These are phyloP conservation scores for Basidiobolus meristosporus DNA, from an alignment of 371 early-diverging fungal genomes.

Conservation along the genomic window DNA sequence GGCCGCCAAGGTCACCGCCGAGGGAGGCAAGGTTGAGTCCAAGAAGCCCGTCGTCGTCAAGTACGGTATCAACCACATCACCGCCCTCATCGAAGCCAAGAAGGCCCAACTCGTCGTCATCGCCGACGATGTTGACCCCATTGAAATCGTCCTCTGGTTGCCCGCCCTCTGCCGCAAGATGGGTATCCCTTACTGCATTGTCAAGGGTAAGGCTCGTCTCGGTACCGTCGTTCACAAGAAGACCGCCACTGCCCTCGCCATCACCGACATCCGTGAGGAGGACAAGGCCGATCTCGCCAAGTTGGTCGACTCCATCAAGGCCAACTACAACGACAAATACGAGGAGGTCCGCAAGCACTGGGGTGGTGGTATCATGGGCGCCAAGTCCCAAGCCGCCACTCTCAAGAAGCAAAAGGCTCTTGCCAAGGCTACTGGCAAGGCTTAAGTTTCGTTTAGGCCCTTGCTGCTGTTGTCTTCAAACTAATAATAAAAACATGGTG, in stretches of 20 bases:
- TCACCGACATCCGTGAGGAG: conserved; percentile 89
- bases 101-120: conserved; percentile 98
- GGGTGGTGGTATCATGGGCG: conserved; percentile 96
- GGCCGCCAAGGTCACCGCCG: conserved; percentile 65
- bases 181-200: conserved; percentile 98
- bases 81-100: conserved; percentile 93
- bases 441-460: not conserved
- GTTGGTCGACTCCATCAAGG: conserved; percentile 79
- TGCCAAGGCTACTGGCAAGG: conserved; percentile 25
- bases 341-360: conserved; percentile 80
- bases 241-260: conserved; percentile 91
- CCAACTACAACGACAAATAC: conserved; percentile 83
- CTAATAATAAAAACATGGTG: too few species aligned
- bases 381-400: conserved; percentile 72
- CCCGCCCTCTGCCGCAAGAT: conserved; percentile 99
- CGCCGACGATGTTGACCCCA: conserved; percentile 99
- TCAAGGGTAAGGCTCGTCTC: conserved; percentile 94
- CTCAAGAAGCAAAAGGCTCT: conserved; percentile 55
- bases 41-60: conserved; percentile 94
- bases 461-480: too few species aligned
- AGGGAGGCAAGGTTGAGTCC: conserved; percentile 68
- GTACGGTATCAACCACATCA: conserved; percentile 99
- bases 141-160: conserved; percentile 97
- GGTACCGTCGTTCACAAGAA: conserved; percentile 98
- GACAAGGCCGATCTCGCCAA: conserved; percentile 85